Conservation (phyloP, 441 rosid genomes). For the Croton setiger region DNA sequence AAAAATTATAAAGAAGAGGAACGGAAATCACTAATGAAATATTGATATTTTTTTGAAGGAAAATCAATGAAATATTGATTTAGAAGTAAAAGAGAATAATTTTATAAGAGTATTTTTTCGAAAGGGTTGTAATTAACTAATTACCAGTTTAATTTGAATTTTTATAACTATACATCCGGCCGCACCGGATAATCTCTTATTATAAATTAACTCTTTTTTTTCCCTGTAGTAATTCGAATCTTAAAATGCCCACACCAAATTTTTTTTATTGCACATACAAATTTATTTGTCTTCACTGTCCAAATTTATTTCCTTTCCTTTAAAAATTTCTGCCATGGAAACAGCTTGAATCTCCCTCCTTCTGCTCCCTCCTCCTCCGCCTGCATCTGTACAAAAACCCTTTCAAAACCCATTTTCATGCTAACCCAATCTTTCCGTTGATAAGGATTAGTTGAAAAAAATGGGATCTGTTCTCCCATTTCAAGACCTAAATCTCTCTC, state of each 20-base stretch:
- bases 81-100: too few species aligned
- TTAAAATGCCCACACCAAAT: not conserved
- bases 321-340: not conserved
- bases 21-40: too few species aligned
- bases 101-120: too few species aligned
- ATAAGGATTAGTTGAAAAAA: not conserved
- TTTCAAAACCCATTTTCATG: not conserved
- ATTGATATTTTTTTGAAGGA: too few species aligned
- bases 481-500: conserved; percentile 43
- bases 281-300: not conserved
- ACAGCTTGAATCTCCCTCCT: not conserved
- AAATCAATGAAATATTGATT: too few species aligned
- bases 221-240: not conserved
- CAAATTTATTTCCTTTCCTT: not conserved
- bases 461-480: conserved; percentile 59
- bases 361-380: not conserved
- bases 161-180: too few species aligned
- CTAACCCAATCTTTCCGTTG: not conserved
- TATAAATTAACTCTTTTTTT: not conserved
- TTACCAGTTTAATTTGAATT: too few species aligned
- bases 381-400: not conserved
- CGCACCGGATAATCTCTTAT: too few species aligned
- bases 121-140: too few species aligned
- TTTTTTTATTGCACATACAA: not conserved
- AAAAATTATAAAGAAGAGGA: too few species aligned